Percentiles rank a stretch among this genome's conserved stretches.
Evolutionary conservation across 768 basidiomycete genomes (phyloP).

Genomic region (Cyclocybe cylindracea): DNA sequence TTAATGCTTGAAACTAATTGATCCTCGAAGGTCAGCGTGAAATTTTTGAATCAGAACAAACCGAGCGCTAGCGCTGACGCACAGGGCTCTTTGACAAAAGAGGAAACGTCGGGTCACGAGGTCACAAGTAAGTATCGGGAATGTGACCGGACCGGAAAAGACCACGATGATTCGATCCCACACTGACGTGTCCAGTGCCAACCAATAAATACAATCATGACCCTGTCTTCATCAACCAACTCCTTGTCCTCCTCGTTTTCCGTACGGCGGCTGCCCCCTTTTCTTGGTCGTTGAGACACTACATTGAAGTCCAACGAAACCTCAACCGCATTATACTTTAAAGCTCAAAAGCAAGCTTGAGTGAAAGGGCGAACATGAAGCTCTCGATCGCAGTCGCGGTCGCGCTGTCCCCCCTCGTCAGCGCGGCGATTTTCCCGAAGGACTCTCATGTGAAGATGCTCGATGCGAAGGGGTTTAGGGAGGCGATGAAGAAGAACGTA

Average conservation of each 20-base stretch:
- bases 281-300: no score
- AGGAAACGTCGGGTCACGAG: slow-evolving; percentile 12
- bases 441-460: slow-evolving; percentile 73
- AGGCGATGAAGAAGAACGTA: slow-evolving; percentile 76
- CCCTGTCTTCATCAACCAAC: background rate
- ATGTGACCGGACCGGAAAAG: slow-evolving; percentile 5
- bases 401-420: slow-evolving; percentile 45
- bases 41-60: no score
- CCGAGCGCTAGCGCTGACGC: no score
- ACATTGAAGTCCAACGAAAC: no score
- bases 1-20: no score
- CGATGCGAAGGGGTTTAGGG: slow-evolving; percentile 68
- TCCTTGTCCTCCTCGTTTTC: slow-evolving; percentile 5
- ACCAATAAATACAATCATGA: slow-evolving; percentile 14
- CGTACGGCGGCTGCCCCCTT: background rate
- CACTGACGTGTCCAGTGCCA: no score
- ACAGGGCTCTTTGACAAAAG: slow-evolving; percentile 5
- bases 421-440: slow-evolving; percentile 47
- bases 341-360: no score
- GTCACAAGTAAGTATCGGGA: slow-evolving; percentile 7
- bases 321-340: no score
- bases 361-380: slow-evolving; percentile 24
- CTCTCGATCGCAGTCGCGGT: slow-evolving; percentile 39
- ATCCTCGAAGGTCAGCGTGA: no score
- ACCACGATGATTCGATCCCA: no score